These are phyloP conservation scores for Candida alai DNA, from an alignment of 805 yeast genomes.

Conservation along the genomic window DNA sequence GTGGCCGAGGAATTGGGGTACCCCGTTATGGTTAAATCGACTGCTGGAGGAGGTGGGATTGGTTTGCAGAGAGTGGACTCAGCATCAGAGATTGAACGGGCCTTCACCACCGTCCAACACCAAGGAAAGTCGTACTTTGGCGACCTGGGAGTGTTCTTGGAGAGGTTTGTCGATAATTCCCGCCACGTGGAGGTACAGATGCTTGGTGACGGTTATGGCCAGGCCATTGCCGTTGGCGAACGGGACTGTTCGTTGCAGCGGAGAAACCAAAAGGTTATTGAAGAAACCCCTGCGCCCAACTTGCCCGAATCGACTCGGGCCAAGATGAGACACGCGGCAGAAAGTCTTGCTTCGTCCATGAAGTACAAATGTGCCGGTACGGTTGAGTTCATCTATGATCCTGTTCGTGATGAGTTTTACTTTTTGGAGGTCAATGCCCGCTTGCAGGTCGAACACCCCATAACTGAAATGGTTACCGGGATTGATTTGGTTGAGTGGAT, in stretches of 20 bases:
- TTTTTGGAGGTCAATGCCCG: slow-evolving; percentile 96
- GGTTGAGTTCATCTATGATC: slow-evolving; percentile 91
- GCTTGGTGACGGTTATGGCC: slow-evolving; percentile 93
- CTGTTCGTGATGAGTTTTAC: slow-evolving; percentile 81
- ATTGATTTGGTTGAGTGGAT: slow-evolving; percentile 96
- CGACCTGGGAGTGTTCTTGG: slow-evolving; percentile 92
- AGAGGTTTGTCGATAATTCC: slow-evolving; percentile 90
- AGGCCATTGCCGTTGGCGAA: slow-evolving; percentile 92
- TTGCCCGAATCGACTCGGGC: slow-evolving; percentile 75
- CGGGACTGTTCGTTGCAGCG: slow-evolving; percentile 97
- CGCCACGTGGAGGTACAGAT: slow-evolving; percentile 96
- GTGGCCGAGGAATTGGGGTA: slow-evolving; percentile 74
- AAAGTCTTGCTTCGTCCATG: slow-evolving; percentile 74
- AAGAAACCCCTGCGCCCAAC: slow-evolving; percentile 97
- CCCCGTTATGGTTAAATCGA: slow-evolving; percentile 94
- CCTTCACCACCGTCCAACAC: slow-evolving; percentile 87
- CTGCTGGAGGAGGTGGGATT: slow-evolving; percentile 99
- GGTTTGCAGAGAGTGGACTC: slow-evolving; percentile 92
- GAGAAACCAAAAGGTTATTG: slow-evolving; percentile 93
- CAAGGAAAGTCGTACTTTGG: slow-evolving; percentile 93
- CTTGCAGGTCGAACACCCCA: slow-evolving; percentile 96
- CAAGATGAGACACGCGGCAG: slow-evolving; percentile 79
- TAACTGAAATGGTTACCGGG: slow-evolving; percentile 94
- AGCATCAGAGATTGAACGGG: slow-evolving; percentile 74
- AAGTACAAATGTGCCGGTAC: slow-evolving; percentile 97